Percentiles rank a stretch among this genome's conserved stretches.
These are phyloP conservation scores for Nasturtium officinale DNA, from an alignment of 345 rosid species.

Conservation along the genomic window DNA sequence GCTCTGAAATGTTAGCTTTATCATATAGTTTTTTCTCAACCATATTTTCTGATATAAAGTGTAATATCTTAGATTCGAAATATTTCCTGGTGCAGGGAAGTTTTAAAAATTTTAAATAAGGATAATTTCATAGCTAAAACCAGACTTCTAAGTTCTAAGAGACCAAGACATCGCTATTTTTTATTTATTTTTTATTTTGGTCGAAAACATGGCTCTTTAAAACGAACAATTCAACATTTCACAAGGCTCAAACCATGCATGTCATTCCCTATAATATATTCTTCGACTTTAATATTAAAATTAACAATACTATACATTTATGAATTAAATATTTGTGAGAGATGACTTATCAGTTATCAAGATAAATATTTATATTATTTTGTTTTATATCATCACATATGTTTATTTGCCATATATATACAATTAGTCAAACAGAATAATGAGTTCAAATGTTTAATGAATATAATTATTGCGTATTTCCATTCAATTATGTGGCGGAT, in stretches of 20 bases:
- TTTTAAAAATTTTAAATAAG: neutral
- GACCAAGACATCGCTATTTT: too few relatives aligned
- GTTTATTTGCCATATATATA: neutral
- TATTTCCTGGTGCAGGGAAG: neutral
- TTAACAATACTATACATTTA: neutral
- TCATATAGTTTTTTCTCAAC: neutral
- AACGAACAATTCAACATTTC: constrained; percentile 14
- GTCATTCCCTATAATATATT: neutral
- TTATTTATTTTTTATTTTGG: too few relatives aligned
- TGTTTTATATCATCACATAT: neutral
- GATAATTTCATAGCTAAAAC: neutral
- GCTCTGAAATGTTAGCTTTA: constrained; percentile 21
- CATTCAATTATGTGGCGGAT: constrained; percentile 26
- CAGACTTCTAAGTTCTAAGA: neutral
- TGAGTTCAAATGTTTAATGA: constrained; percentile 7
- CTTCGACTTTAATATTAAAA: neutral
- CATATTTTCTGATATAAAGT: constrained; percentile 5
- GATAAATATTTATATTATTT: neutral
- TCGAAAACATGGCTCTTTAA: neutral
- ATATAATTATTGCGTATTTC: constrained; percentile 9
- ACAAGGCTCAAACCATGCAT: constrained; percentile 16
- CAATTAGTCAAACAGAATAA: constrained; percentile 10
- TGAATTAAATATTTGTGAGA: neutral
- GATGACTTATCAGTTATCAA: neutral
- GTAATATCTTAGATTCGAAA: constrained; percentile 5